These are phyloP conservation scores for Aquilaria malaccensis DNA, from an alignment of 345 rosid genomes.

Conservation along the genomic window DNA sequence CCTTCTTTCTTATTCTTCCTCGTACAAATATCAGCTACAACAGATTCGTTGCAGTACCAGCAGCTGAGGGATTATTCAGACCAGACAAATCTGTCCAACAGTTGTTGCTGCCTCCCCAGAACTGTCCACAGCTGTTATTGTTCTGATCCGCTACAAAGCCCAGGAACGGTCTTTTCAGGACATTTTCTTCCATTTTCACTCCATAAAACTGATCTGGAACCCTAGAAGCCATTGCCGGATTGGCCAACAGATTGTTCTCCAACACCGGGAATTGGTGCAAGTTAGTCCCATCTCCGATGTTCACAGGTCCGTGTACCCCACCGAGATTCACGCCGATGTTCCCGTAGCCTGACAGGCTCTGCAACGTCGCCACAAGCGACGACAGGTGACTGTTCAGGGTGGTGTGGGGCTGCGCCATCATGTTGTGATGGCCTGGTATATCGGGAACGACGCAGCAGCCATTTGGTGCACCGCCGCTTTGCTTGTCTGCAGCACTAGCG, in stretches of 20 bases:
- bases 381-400: conserved; percentile 38
- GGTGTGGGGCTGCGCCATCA: conserved; percentile 11
- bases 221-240: conserved; percentile 37
- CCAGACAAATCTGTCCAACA: conserved; percentile 45
- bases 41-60: too few species aligned
- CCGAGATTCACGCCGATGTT: conserved; percentile 52
- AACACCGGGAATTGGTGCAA: conserved; percentile 46
- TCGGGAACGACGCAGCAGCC: conserved; percentile 28
- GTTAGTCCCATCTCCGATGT: conserved; percentile 28
- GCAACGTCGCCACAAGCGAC: conserved; percentile 27
- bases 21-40: neutral
- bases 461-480: conserved; percentile 24
- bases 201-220: conserved; percentile 39
- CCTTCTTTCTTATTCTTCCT: neutral
- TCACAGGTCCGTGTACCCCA: conserved; percentile 21
- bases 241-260: conserved; percentile 26
- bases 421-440: conserved; percentile 20
- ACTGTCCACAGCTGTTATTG: conserved; percentile 26
- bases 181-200: conserved; percentile 48
- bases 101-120: conserved; percentile 28
- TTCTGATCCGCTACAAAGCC: conserved; percentile 25
- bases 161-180: conserved; percentile 29
- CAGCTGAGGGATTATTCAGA: conserved; percentile 20
- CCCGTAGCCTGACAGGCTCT: conserved; percentile 31
- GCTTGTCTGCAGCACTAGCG: conserved; percentile 19